Evolutionary conservation across 2,329 filamentous ascomycete species (phyloP).

Genomic region (Cordyceps militaris): DNA sequence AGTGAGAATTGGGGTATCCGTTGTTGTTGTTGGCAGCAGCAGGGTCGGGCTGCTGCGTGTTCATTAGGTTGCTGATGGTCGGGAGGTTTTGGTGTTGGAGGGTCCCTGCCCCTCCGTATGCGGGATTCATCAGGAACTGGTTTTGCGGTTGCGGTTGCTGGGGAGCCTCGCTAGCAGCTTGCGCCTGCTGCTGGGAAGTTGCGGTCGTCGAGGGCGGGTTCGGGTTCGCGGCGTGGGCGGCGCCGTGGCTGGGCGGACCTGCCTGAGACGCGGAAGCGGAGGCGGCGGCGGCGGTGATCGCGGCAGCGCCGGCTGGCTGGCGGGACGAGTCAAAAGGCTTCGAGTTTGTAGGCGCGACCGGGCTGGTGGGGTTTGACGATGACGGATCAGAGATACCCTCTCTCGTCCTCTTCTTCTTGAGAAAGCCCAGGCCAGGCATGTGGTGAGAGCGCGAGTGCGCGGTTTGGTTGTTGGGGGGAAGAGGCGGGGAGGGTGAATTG

Average conservation of each 20-base stretch:
- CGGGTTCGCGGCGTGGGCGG: conserved; percentile 20
- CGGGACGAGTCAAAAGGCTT: conserved; percentile 41
- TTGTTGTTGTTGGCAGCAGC: conserved; percentile 17
- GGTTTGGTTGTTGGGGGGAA: background rate
- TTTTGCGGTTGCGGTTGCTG: conserved; percentile 20
- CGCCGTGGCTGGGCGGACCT: conserved; percentile 13
- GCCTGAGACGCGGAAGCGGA: conserved; percentile 1
- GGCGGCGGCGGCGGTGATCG: background rate
- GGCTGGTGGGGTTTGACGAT: conserved; percentile 57
- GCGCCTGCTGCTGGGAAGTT: conserved; percentile 15
- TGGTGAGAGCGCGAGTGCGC: conserved; percentile 17
- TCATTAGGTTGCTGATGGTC: conserved; percentile 78
- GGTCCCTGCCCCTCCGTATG: conserved; percentile 18
- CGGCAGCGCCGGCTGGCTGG: conserved; percentile 25
- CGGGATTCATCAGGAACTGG: conserved; percentile 11
- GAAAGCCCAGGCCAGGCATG: conserved; percentile 93
- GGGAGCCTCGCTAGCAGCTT: conserved; percentile 16
- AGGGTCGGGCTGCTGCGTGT: conserved; percentile 43
- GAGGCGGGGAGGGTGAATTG: background rate
- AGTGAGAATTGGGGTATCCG: conserved; percentile 20
- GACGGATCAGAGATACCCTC: conserved; percentile 70
- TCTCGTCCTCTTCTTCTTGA: conserved; percentile 99
- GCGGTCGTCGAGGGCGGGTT: conserved; percentile 6
- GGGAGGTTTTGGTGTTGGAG: conserved; percentile 62
- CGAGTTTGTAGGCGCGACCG: conserved; percentile 47